These are phyloP conservation scores for Alternaria atra DNA, from an alignment of 2,329 filamentous ascomycete genomes.

Conservation along the genomic window DNA sequence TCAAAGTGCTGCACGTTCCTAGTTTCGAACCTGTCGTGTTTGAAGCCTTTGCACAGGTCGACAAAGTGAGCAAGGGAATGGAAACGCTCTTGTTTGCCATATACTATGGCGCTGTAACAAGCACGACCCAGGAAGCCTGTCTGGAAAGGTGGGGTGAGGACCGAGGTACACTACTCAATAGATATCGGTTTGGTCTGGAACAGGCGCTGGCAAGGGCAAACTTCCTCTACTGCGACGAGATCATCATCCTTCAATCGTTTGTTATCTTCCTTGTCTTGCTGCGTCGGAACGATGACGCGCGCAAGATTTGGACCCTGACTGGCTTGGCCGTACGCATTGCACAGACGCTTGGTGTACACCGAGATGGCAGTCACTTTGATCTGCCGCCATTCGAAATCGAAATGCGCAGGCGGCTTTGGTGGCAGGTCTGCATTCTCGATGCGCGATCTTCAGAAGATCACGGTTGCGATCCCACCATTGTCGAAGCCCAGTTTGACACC, in stretches of 20 bases:
- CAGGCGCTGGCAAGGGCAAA: constrained; percentile 71
- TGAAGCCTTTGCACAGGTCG: constrained; percentile 67
- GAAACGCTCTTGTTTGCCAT: constrained; percentile 70
- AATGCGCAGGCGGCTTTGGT: constrained; percentile 68
- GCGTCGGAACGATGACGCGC: constrained; percentile 60
- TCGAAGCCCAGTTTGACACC: constrained; percentile 68
- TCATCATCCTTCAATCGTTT: constrained; percentile 69
- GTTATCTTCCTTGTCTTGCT: constrained; percentile 68
- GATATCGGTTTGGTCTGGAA: constrained; percentile 70
- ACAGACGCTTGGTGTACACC: constrained; percentile 68
- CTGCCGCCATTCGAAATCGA: constrained; percentile 69
- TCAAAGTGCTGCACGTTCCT: constrained; percentile 76
- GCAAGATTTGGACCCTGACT: constrained; percentile 66
- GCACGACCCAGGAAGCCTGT: constrained; percentile 60
- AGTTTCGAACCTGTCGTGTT: constrained; percentile 70
- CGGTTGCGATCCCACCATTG: constrained; percentile 68
- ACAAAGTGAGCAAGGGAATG: constrained; percentile 65
- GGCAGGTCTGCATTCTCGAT: constrained; percentile 68
- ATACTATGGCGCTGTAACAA: constrained; percentile 67
- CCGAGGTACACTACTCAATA: constrained; percentile 58
- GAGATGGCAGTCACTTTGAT: constrained; percentile 65
- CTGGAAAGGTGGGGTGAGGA: constrained; percentile 61
- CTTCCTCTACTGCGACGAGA: constrained; percentile 69
- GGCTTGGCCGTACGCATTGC: constrained; percentile 67
- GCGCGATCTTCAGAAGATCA: constrained; percentile 69